A percentile compares a stretch with the other conserved stretches of the same genome.
phyloP scores from a whole-genome alignment of 2,329 filamentous ascomycete species.

The Colletotrichum sp. region DNA sequence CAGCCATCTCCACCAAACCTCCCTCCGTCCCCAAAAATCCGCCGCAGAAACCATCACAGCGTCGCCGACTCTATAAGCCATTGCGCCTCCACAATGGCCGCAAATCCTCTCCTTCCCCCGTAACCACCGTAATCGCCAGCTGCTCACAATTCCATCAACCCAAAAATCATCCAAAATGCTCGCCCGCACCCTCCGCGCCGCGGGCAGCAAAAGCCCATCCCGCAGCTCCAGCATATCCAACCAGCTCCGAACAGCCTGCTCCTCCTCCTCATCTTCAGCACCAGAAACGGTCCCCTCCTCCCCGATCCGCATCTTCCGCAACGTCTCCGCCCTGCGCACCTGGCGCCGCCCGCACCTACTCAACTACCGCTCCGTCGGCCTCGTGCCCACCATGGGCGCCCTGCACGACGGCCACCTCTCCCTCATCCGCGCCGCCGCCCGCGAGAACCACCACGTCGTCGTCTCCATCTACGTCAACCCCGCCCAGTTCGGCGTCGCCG shows the following conservation, averaged over 20 bases:
- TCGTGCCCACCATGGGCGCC: conserved; percentile 98
- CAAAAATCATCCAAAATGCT: conserved; percentile 7
- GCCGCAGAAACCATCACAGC: conserved; percentile 54
- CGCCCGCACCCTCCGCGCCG: conserved; percentile 19
- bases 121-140: not conserved
- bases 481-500: conserved; percentile 88
- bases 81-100: conserved; percentile 36
- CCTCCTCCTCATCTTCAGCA: conserved; percentile 21
- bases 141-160: not conserved
- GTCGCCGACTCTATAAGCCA: conserved; percentile 27
- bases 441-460: conserved; percentile 84
- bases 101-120: conserved; percentile 12
- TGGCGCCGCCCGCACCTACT: conserved; percentile 71
- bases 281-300: conserved; percentile 59
- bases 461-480: conserved; percentile 97
- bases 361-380: conserved; percentile 75
- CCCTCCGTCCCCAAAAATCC: conserved; percentile 47
- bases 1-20: not conserved
- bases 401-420: conserved; percentile 91
- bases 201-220: conserved; percentile 5
- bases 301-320: conserved; percentile 75
- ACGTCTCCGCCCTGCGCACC: conserved; percentile 72
- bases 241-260: conserved; percentile 24
- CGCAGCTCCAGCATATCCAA: not conserved
- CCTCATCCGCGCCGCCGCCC: conserved; percentile 82